These are phyloP conservation scores for Lachnellula arida DNA, from an alignment of 2,329 filamentous ascomycete species.

Conservation along the genomic window DNA sequence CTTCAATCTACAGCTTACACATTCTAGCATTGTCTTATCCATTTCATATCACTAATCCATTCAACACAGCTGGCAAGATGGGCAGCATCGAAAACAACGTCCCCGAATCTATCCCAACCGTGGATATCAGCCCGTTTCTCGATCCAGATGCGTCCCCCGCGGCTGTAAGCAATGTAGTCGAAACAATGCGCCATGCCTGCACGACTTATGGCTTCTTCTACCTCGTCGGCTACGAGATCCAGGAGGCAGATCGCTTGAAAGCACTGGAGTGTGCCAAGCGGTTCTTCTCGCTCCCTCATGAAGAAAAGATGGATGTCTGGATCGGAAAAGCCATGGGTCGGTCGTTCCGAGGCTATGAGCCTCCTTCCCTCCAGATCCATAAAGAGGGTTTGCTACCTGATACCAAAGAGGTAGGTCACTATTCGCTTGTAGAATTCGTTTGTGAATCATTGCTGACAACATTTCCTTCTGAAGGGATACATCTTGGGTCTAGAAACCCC, in stretches of 20 bases:
- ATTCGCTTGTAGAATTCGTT: not conserved
- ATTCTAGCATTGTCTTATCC: not conserved
- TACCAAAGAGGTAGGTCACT: constrained; percentile 32
- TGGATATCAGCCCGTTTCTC: constrained; percentile 28
- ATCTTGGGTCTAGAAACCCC: constrained; percentile 35
- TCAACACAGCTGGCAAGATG: not conserved
- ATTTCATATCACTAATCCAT: not conserved
- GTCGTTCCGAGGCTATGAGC: constrained; percentile 36
- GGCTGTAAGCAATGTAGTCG: constrained; percentile 20
- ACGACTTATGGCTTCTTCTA: constrained; percentile 38
- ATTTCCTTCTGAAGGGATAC: constrained; percentile 23
- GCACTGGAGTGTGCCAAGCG: constrained; percentile 9
- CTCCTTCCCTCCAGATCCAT: constrained; percentile 25
- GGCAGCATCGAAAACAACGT: not conserved
- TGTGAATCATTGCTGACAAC: not conserved
- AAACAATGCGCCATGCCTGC: constrained; percentile 27
- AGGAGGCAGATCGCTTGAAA: constrained; percentile 15
- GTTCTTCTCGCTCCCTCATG: constrained; percentile 5
- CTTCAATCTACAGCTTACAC: too few species aligned
- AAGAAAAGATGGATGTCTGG: constrained; percentile 35
- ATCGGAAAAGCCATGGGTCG: constrained; percentile 24
- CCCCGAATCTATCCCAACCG: constrained; percentile 27
- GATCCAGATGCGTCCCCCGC: constrained; percentile 16
- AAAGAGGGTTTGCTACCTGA: constrained; percentile 38
- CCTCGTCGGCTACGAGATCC: constrained; percentile 36